Evolutionary conservation across 2,329 filamentous ascomycete species (phyloP).

Genomic region (Pseudogymnoascus sp.): DNA sequence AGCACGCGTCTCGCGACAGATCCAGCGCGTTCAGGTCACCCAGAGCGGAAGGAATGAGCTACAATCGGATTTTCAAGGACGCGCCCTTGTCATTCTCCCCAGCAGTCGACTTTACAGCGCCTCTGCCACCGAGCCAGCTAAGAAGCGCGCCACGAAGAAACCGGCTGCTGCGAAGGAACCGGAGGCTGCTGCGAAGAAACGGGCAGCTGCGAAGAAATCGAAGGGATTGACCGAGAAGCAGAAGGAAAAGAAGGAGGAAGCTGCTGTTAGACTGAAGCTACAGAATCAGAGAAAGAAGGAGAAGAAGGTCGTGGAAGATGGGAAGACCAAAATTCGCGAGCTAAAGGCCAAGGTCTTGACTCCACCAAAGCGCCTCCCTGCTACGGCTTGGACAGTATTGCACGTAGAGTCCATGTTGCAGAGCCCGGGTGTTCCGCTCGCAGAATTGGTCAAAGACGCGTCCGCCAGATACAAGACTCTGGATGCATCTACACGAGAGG

Average conservation of each 20-base stretch:
- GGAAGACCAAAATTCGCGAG: slow-evolving; percentile 2
- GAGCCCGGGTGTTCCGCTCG: slow-evolving; percentile 7
- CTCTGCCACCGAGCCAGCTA: slow-evolving; percentile 19
- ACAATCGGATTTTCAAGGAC: slow-evolving; percentile 14
- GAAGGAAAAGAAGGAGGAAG: slow-evolving; percentile 21
- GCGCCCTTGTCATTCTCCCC: slow-evolving; percentile 10
- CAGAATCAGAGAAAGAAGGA: slow-evolving; percentile 29
- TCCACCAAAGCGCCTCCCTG: slow-evolving; percentile 30
- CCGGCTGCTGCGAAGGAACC: slow-evolving; percentile 12
- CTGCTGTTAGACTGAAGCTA: slow-evolving; percentile 16
- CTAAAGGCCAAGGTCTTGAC: slow-evolving; percentile 10
- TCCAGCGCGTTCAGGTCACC: slow-evolving; percentile 20
- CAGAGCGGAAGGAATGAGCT: slow-evolving; percentile 11
- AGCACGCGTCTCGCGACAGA: slow-evolving; percentile 19
- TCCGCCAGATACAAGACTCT: slow-evolving; percentile 28
- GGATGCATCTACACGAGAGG: slow-evolving; percentile 29
- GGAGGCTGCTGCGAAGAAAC: slow-evolving; percentile 20
- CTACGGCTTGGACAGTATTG: slow-evolving; percentile 19
- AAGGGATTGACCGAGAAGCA: slow-evolving; percentile 28
- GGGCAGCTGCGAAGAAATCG: slow-evolving; percentile 13
- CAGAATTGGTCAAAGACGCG: slow-evolving; percentile 12
- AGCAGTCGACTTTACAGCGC: slow-evolving; percentile 16
- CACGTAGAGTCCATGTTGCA: background rate
- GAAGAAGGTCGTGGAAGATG: slow-evolving; percentile 14
- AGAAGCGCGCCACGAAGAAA: slow-evolving; percentile 17